Evolutionary conservation across 371 early-diverging fungal species (phyloP), one percentile per base, ranked within the genome.

Genomic region (Mortierella sp.): DNA sequence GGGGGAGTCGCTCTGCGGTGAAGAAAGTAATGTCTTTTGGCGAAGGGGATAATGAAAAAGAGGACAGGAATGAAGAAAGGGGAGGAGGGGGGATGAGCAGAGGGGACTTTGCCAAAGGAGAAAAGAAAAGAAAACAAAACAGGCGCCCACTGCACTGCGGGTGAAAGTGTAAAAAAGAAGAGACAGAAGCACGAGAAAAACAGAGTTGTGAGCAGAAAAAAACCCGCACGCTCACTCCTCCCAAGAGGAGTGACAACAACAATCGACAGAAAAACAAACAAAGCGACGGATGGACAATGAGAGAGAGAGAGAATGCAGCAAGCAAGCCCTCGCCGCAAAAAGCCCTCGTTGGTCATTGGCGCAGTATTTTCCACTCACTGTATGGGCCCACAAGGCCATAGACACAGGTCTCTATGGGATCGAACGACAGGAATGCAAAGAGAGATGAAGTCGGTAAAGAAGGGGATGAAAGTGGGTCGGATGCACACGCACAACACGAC

Each of bases 351-450:
- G 37, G 19, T 21, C 37, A 64, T 34, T 72, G 77, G 71, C 51
- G 77, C 76, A 44, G 73, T 40, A 57, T 43, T 64, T 37, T 19
- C 64, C 64, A 59, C 59, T 57, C 34, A 34, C 16, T 64, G 64
- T 37, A 64, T 64, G 16, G 64, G 21, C 64, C 64, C 40, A 3
- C 40, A 37, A 64, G 34, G 21, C 64, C 64, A 21, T 31, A 37
- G 21, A 5, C 24, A 31, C 8, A 19, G 9, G 64, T 37, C 10
- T 37, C 37, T 21, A 31, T 50, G 5, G 5, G 21, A 31, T 34
- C n/a, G 24, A 57, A 26, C 26, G 34, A 31, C 28, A 13, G 16
- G 59, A 59, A 19, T 31, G 59, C 14, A 37, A 64, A 64, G 61
- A 31, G 64, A 37, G 64, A 19, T 28, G 13, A 16, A 1, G 31